Percentiles rank a stretch among this genome's conserved stretches.
Evolutionary conservation across 2,329 filamentous ascomycete species (phyloP).

Genomic region (Aplosporella prunicola): DNA sequence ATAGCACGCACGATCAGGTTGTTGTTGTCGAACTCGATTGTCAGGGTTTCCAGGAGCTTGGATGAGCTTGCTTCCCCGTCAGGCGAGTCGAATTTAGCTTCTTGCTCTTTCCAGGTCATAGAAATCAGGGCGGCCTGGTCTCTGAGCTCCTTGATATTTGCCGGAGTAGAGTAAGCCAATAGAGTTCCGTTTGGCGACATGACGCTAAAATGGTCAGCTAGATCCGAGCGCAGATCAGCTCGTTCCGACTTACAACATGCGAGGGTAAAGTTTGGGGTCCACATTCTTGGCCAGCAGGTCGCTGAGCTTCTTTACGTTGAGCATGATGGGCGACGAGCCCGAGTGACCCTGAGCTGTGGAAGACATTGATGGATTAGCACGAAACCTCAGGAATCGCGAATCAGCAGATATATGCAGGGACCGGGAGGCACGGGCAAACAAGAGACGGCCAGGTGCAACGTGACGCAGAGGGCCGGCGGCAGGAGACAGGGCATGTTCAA

Average conservation of each 20-base stretch:
- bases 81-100: slow-evolving; percentile 8
- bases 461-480: not conserved
- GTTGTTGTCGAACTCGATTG: slow-evolving; percentile 35
- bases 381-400: not conserved
- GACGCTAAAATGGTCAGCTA: slow-evolving; percentile 21
- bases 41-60: slow-evolving; percentile 33
- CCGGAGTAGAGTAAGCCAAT: slow-evolving; percentile 39
- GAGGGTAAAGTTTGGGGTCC: slow-evolving; percentile 33
- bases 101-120: slow-evolving; percentile 41
- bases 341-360: slow-evolving; percentile 1
- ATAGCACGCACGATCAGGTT: slow-evolving; percentile 39
- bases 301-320: slow-evolving; percentile 34
- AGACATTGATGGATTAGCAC: slow-evolving; percentile 5
- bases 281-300: slow-evolving; percentile 36
- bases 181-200: slow-evolving; percentile 44
- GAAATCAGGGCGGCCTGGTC: slow-evolving; percentile 41
- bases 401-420: slow-evolving; percentile 11
- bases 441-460: not conserved
- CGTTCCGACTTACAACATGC: slow-evolving; percentile 28
- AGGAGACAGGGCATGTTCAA: not conserved
- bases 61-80: slow-evolving; percentile 4
- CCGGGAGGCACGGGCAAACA: not conserved
- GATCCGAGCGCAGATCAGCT: slow-evolving; percentile 1
- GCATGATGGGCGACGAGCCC: slow-evolving; percentile 23
- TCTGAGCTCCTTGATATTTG: slow-evolving; percentile 40